These are phyloP conservation scores for Aureobasidium sp. DNA, from an alignment of 2,329 filamentous ascomycete genomes.

Conservation along the genomic window DNA sequence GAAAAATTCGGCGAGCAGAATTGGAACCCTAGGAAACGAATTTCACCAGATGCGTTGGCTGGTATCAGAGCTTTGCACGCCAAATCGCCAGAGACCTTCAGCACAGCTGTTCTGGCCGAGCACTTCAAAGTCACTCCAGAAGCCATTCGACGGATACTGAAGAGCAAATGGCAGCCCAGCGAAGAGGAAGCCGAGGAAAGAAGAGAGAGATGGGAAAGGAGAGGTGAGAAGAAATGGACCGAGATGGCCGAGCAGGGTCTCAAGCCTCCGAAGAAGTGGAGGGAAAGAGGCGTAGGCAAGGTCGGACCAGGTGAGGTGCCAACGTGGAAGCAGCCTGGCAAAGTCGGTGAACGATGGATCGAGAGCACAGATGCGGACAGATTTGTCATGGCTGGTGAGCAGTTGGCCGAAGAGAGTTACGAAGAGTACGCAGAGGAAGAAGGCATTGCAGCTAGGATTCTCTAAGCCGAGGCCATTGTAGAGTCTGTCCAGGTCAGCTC, in stretches of 20 bases:
- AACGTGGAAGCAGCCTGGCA: slow-evolving; percentile 12
- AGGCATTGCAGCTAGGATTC: not conserved
- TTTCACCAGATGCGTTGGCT: slow-evolving; percentile 88
- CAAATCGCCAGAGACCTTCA: slow-evolving; percentile 70
- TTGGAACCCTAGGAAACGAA: slow-evolving; percentile 76
- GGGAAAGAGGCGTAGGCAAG: slow-evolving; percentile 36
- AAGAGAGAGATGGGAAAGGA: slow-evolving; percentile 39
- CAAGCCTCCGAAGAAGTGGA: slow-evolving; percentile 49
- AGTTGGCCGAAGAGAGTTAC: not conserved
- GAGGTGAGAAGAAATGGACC: slow-evolving; percentile 44
- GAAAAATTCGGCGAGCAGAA: slow-evolving; percentile 68
- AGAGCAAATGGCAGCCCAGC: slow-evolving; percentile 63
- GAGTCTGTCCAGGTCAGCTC: not conserved
- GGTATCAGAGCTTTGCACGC: slow-evolving; percentile 78
- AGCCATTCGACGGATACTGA: slow-evolving; percentile 78
- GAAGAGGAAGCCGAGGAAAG: slow-evolving; percentile 40
- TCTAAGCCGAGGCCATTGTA: not conserved
- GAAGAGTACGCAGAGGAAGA: not conserved
- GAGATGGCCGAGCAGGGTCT: slow-evolving; percentile 45
- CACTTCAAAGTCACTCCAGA: slow-evolving; percentile 85
- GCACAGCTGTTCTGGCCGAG: slow-evolving; percentile 62
- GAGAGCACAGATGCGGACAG: slow-evolving; percentile 11
- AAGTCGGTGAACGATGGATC: slow-evolving; percentile 18
- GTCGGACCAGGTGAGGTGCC: slow-evolving; percentile 15
- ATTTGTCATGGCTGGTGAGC: slow-evolving; percentile 14